phyloP scores from a whole-genome alignment of 164 flowering plant species.

The Tetrastigma voinierianum region DNA sequence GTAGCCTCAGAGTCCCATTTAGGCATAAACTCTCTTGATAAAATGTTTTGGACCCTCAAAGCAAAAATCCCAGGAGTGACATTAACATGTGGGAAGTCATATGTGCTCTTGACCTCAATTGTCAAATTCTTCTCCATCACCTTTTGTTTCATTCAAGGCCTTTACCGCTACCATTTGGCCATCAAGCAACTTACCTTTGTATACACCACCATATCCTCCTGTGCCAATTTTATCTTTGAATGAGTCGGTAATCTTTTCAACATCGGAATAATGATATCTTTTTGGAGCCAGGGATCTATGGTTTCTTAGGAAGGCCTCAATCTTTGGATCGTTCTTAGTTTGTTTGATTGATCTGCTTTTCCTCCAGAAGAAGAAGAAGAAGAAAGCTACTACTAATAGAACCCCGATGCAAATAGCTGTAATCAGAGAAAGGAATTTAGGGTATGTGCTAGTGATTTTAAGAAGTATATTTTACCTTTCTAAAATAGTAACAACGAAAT shows the following conservation, averaged over 20 bases:
- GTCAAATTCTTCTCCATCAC: neutral
- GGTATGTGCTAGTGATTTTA: no score
- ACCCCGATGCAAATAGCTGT: no score
- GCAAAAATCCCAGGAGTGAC: no score
- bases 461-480: no score
- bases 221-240: neutral
- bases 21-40: no score
- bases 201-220: neutral
- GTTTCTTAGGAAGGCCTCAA: neutral
- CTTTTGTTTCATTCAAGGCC: neutral
- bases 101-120: neutral
- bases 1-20: no score
- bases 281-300: neutral
- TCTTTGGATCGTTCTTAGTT: neutral
- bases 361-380: neutral
- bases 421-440: no score
- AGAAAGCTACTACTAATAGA: no score
- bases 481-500: no score
- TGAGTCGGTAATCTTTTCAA: neutral
- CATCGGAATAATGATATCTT: neutral
- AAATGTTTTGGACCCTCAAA: no score
- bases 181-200: neutral
- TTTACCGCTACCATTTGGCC: neutral
- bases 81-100: neutral
- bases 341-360: no score